These are phyloP conservation scores for Puccinia novopanici DNA, from an alignment of 1,284 basidiomycete genomes.

Conservation along the genomic window DNA sequence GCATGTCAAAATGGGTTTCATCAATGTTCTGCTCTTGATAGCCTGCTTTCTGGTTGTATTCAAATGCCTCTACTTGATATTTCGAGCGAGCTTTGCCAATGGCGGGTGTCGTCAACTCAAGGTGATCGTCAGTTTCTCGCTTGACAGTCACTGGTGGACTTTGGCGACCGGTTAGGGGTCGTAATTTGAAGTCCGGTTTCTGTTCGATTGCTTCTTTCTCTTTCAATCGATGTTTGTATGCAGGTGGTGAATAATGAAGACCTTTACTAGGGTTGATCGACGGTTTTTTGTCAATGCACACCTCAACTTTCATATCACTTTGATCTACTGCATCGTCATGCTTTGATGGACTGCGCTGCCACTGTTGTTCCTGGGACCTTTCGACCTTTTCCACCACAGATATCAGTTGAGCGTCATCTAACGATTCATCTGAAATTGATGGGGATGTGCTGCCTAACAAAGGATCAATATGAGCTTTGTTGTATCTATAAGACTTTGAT, in stretches of 20 bases:
- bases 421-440: background rate
- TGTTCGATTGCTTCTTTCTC: background rate
- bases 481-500: background rate
- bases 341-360: background rate
- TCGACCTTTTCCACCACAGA: slow-evolving; percentile 11
- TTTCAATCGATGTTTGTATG: background rate
- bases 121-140: slow-evolving; percentile 2
- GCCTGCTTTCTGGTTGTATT: too few species aligned
- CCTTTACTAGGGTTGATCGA: background rate
- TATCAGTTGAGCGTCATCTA: slow-evolving; percentile 8
- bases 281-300: background rate
- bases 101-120: background rate
- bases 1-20: background rate
- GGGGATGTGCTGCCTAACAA: background rate
- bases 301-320: background rate
- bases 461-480: slow-evolving; percentile 28
- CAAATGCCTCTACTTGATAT: too few species aligned
- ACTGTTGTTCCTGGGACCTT: background rate
- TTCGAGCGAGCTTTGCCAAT: background rate
- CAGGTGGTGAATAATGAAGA: background rate
- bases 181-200: background rate
- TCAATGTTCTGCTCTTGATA: too few species aligned
- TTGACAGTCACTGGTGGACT: background rate
- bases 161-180: background rate
- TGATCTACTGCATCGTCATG: background rate